A percentile compares a stretch with the other conserved stretches of the same genome.
phyloP scores from a whole-genome alignment of 2,329 filamentous ascomycete genomes.

The Rutstroemia sydowiana region DNA sequence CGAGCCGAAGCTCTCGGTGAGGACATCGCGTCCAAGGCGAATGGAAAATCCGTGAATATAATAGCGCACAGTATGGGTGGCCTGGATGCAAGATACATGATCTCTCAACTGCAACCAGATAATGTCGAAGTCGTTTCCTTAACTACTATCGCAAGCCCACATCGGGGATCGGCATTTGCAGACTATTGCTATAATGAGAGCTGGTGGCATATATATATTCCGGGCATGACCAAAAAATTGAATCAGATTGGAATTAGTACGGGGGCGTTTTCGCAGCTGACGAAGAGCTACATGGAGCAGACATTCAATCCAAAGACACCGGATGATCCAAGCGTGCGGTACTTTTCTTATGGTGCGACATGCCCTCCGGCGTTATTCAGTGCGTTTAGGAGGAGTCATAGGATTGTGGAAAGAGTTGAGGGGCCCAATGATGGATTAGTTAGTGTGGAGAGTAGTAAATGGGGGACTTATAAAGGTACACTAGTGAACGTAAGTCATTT shows the following conservation, averaged over 20 bases:
- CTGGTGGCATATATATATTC: constrained; percentile 43
- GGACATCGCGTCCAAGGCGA: constrained; percentile 42
- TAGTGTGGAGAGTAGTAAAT: constrained; percentile 54
- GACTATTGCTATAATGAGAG: constrained; percentile 45
- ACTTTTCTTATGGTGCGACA: constrained; percentile 56
- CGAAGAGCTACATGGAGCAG: constrained; percentile 47
- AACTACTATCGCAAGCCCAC: constrained; percentile 33
- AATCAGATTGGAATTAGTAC: constrained; percentile 47
- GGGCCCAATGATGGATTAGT: constrained; percentile 62
- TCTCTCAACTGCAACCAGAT: constrained; percentile 44
- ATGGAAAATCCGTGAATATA: constrained; percentile 62
- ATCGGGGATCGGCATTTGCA: constrained; percentile 40
- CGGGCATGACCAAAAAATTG: constrained; percentile 46
- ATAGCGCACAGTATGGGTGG: constrained; percentile 64
- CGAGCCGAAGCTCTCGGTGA: constrained; percentile 50
- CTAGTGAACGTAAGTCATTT: constrained; percentile 54
- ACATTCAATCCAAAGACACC: constrained; percentile 52
- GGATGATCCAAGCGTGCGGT: constrained; percentile 45
- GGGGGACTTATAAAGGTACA: constrained; percentile 59
- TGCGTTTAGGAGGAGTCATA: constrained; percentile 49
- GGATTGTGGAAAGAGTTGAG: constrained; percentile 43
- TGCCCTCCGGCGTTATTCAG: constrained; percentile 55
- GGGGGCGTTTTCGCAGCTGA: constrained; percentile 54
- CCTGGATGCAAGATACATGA: constrained; percentile 58
- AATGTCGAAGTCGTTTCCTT: constrained; percentile 37